Percentiles rank a stretch among this genome's conserved stretches.
Evolutionary conservation across 202 grass and related monocot genomes (phyloP).

Genomic region (Panicum virgatum): DNA sequence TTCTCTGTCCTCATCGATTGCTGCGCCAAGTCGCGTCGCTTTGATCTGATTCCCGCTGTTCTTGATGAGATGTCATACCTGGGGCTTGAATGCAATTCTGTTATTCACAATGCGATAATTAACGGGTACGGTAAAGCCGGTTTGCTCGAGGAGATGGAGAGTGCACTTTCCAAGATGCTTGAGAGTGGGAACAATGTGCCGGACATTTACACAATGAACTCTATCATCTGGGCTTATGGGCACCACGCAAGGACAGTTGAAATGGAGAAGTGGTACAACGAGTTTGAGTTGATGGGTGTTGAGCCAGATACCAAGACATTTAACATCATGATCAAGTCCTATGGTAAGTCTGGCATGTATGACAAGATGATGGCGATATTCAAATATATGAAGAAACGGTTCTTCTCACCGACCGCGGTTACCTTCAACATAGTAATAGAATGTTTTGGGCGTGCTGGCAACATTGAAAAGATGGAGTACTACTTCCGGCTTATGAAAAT

Average conservation of each 20-base stretch:
- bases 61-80: constrained; percentile 85
- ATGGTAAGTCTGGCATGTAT: constrained; percentile 60
- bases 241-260: constrained; percentile 60
- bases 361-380: constrained; percentile 67
- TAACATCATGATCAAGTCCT: constrained; percentile 85
- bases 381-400: constrained; percentile 72
- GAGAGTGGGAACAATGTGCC: constrained; percentile 62
- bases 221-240: constrained; percentile 78
- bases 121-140: constrained; percentile 75
- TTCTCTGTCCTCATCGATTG: constrained; percentile 66
- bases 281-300: constrained; percentile 88
- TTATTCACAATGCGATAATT: constrained; percentile 79
- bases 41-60: constrained; percentile 54
- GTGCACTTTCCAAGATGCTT: constrained; percentile 62
- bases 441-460: constrained; percentile 66
- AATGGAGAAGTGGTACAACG: constrained; percentile 74
- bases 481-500: constrained; percentile 88
- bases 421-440: constrained; percentile 83
- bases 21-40: constrained; percentile 56
- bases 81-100: constrained; percentile 59
- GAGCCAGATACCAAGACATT: constrained; percentile 74
- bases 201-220: constrained; percentile 90
- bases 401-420: constrained; percentile 52
- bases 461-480: constrained; percentile 92
- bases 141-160: constrained; percentile 70